Base-by-base conservation (phyloP, 2,329 filamentous ascomycete genomes). In the Fusarium circinatum region DNA sequence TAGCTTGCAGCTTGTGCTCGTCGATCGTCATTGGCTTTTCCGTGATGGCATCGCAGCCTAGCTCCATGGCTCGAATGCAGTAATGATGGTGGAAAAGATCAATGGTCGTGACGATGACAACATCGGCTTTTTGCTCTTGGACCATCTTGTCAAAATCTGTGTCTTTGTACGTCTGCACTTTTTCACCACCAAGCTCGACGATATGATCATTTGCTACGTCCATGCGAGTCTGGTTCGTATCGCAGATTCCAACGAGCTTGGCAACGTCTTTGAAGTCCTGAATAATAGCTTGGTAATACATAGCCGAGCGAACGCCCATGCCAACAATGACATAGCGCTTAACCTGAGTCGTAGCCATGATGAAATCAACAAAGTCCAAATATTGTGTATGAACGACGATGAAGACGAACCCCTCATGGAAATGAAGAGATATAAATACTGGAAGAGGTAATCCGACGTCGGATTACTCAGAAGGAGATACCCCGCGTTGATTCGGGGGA, bases 21-120 rank as follows among this genome's bases (percentile, higher is more conserved):
- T 91, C 89, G 72, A 90, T 89, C 5, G 89, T 91, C 89, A 91
- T 91, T 26, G 89, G 89, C 79, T 91, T 91, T 76, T 91, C 89
- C 0, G 88, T 90, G 30, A 91, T 84, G 2, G 89, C 89, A 73
- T 88, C 85, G 74, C 88, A 89, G 24, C 89, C 89, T 2, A 90
- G 80, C 65, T 90, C 88, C 73, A 91, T 83, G 0, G 89, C 88
- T 14, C 86, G 85, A 13, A 90, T 84, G 61, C 90, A 90, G 80
- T 91, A 91, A 34, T 82, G 83, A 74, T 90, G 84, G 78, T 91
- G 89, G 22, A 88, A 89, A 32, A 89, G 86, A 80, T 91, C 89
- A 70, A 91, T 89, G 0, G 89, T 91, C 1, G 89, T 90, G 20
- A 91, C 85, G 69, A 91, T 90, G 24, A 91, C 84, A 75, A 89